Base-by-base conservation (phyloP, 129 eudicot species). In the Flaveria robusta region DNA sequence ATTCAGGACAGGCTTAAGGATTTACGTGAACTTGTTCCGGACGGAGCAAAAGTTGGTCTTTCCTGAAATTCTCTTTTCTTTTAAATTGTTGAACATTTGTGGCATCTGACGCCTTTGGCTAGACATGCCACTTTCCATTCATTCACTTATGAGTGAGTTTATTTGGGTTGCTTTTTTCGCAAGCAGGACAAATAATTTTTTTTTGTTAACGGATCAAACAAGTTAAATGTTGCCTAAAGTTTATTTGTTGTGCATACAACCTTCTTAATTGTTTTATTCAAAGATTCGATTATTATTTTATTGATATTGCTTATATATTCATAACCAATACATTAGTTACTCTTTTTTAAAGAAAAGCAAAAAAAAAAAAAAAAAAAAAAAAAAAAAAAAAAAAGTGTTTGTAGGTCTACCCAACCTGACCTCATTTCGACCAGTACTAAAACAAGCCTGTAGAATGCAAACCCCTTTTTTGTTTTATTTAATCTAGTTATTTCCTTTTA, bases 1-100 rank as follows among this genome's bases (percentile, higher is more conserved):
- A 93, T 93, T 63, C 98, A 94, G 78, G 98, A 94, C 24, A 80
- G 96, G 68, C 84, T 94, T 72, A 91, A 89, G 86, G 97, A 94
- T 83, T 74, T 94, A 74, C 86, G 98, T 1, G 96, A 83, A 41
- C 89, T 93, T 76, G 88, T 93, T 50, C 98, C 98, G 11, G 79
- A 84, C 69, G 86, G 92, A 27, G 89, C 82, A 71, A 90, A 90
- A 76, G 98, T 90, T 16, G 54, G 86, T 77, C 62, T 72, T 56
- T 16, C 66, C 27, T 39, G 7, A 65, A 22, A 66, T 26, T 14
- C 43, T 45, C 3, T 9, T 72, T 63, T 49, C 39, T 66, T 42
- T 49, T 70, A 27, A 7, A 9, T 26, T 27, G 47, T 39, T 83
- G 18, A 59, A 46, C 18, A 62, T 4, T 9, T 7, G 11, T 76